Evolutionary conservation across 495 filamentous ascomycete species (phyloP), one percentile per base, ranked within the genome.

Genomic region (Penicillium manginii): DNA sequence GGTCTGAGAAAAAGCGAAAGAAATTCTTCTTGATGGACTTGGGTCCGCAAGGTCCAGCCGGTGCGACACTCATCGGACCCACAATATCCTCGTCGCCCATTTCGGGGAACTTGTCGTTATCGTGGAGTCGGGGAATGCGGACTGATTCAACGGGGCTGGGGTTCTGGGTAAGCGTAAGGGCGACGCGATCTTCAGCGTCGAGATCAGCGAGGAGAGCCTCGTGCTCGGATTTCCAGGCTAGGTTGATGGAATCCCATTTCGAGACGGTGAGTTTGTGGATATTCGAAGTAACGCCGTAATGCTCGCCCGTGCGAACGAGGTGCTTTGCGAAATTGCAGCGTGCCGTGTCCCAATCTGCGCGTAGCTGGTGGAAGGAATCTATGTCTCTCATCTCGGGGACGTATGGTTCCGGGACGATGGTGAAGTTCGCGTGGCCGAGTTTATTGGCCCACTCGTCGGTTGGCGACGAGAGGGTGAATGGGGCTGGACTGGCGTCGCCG

Each of bases 361-460:
- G 87, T 52, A 97, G 74, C 57, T 83, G 77, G 15, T 83, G 84
- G 58, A 91, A 87, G 10, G 84, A 79, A 9, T 82, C 78, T 1
- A 89, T 60, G 53, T 86, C 81, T 58, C 76, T 84, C 0, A 63
- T 63, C 29, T 87, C 81, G 0, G 91, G 89, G 11, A 81, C 62
- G 63, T 97, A 96, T 0, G 92, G 92, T 65, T 86, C 86, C 2
- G 92, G 92, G 15, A 86, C 77, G 59, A 97, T 94, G 64, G 84
- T 92, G 74, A 93, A 97, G 68, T 97, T 96, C 45, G 92, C 91
- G 67, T 97, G 92, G 14, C 92, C 92, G 3, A 97, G 84, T 55
- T 85, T 86, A 63, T 85, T 82, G 6, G 91, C 86, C 92, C 92
- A 96, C 55, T 85, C 81, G 69, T 97, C 92, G 21, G 84, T 79